Base-by-base conservation (phyloP, 2,329 filamentous ascomycete species). In the Pseudocercospora vitis region DNA sequence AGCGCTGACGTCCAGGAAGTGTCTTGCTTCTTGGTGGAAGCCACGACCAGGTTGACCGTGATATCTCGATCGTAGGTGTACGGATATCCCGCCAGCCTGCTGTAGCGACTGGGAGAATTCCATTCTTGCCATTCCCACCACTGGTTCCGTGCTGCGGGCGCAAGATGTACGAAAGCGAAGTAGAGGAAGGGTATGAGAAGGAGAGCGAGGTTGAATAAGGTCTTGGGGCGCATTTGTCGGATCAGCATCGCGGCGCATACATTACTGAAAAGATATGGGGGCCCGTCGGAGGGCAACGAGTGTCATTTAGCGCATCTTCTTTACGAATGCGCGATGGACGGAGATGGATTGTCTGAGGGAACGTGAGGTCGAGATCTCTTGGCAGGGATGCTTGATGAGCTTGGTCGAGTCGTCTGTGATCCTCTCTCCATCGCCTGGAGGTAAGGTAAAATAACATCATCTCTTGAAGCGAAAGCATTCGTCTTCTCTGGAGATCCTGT, bases 1-100 rank as follows among this genome's bases (percentile, higher is more conserved):
- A 62, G 50, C 3, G 47, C 24, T 12, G 26, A 37, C 21, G 61
- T 52, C 61, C 61, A 63, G n/a, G 53, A 50, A 12, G 52, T 58
- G 50, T 61, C 51, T 47, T 63, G 57, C 26, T 40, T 48, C 28
- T 45, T 35, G 8, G 50, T 54, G 12, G 58, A 53, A 12, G 58
- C 58, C 14, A 61, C 40, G 18, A 62, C 53, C 3, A 63, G 39
- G 42, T 58, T 57, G 23, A 57, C 48, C 3, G 54, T 58, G 35
- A 53, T 42, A 21, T 40, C 52, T 32, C 23, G 44, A 28, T 50
- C 23, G 26, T 39, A 35, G 9, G 6, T n/a, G 9, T 48, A 44
- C 8, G 46, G 37, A 26, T 50, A 28, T 14, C 11, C 24, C 14
- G 44, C 14, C 5, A 46, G 4, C n/a, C 32, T 33, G 33, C 23